Percentiles rank a stretch among this genome's conserved stretches.
phyloP scores from a whole-genome alignment of 305 asterid genomes.

The Andrographis paniculata region DNA sequence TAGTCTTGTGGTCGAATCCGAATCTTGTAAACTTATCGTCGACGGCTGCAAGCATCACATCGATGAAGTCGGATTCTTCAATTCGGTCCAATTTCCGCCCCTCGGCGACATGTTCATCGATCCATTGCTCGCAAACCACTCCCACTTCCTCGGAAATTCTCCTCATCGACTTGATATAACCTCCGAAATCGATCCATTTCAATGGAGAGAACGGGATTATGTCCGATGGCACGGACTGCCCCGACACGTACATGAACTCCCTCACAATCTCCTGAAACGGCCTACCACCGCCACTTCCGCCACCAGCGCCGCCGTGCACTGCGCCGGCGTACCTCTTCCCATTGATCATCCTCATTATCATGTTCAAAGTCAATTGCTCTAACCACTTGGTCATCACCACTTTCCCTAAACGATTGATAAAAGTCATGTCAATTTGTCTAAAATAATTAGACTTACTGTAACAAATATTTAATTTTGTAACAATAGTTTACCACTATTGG shows the following conservation, averaged over 20 bases:
- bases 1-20: constrained; percentile 25
- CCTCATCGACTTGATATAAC: constrained; percentile 36
- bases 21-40: constrained; percentile 19
- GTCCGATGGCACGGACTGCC: constrained; percentile 25
- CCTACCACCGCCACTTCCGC: constrained; percentile 11
- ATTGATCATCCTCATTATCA: constrained; percentile 31
- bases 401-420: constrained; percentile 1
- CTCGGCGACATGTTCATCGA: constrained; percentile 22
- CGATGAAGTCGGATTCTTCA: constrained; percentile 23
- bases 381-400: constrained; percentile 38
- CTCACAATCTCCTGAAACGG: constrained; percentile 18
- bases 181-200: constrained; percentile 36
- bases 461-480: no score
- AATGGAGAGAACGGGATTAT: constrained; percentile 24
- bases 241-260: constrained; percentile 26
- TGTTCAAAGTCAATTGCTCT: constrained; percentile 26
- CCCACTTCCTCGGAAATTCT: constrained; percentile 28
- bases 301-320: not conserved
- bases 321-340: constrained; percentile 26
- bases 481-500: not conserved
- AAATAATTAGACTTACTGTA: no score
- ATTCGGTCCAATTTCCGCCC: not conserved
- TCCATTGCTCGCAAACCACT: constrained; percentile 22
- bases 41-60: constrained; percentile 29
- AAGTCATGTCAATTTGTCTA: not conserved